phyloP scores from a whole-genome alignment of 176 grass and related monocot genomes.

The Saccharum spontaneum region DNA sequence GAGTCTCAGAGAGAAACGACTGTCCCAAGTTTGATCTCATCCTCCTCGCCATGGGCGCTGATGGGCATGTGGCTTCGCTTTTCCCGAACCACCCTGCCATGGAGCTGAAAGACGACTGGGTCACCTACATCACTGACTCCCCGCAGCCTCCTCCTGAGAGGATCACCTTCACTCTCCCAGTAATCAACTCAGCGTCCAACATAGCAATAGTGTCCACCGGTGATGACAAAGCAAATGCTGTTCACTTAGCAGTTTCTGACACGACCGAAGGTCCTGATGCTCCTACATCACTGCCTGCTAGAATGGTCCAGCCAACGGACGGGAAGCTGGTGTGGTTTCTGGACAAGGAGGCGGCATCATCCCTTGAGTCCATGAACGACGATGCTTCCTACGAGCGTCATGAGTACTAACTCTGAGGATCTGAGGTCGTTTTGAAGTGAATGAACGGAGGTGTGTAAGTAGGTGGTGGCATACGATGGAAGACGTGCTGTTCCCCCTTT shows the following conservation, averaged over 20 bases:
- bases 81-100: slow-evolving; percentile 68
- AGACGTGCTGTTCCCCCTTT: not conserved
- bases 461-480: slow-evolving; percentile 29
- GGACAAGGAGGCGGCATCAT: slow-evolving; percentile 65
- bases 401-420: slow-evolving; percentile 17
- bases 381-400: not conserved
- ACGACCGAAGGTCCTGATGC: slow-evolving; percentile 19
- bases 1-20: slow-evolving; percentile 67
- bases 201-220: slow-evolving; percentile 64
- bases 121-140: slow-evolving; percentile 85
- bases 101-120: slow-evolving; percentile 66
- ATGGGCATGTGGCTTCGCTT: slow-evolving; percentile 82
- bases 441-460: slow-evolving; percentile 39
- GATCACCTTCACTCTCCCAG: slow-evolving; percentile 88
- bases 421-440: slow-evolving; percentile 30
- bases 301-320: slow-evolving; percentile 62
- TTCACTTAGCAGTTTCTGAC: slow-evolving; percentile 41
- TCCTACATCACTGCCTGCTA: slow-evolving; percentile 39
- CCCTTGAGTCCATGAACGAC: slow-evolving; percentile 11
- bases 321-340: slow-evolving; percentile 87
- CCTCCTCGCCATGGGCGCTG: slow-evolving; percentile 64
- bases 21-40: slow-evolving; percentile 88
- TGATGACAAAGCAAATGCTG: slow-evolving; percentile 46
- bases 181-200: slow-evolving; percentile 91
- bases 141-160: slow-evolving; percentile 73